Evolutionary conservation across 2,329 filamentous ascomycete genomes (phyloP).

Genomic region (Cercospora zeae-maydis): DNA sequence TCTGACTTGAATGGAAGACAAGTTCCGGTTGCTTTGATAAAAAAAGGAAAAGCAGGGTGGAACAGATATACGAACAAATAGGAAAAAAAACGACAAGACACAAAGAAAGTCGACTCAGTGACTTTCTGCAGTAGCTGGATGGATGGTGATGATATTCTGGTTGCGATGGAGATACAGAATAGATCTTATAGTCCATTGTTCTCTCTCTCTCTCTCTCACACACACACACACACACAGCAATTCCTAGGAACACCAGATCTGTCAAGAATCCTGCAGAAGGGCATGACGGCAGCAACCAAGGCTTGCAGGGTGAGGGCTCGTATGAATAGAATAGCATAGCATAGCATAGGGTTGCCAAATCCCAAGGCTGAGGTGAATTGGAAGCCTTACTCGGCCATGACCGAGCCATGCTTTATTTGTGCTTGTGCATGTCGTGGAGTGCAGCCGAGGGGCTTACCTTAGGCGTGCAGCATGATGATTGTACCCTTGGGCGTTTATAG

Average conservation of each 20-base stretch:
- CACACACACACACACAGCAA: too few relatives aligned
- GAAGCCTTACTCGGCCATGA: not conserved
- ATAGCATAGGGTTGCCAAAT: not conserved
- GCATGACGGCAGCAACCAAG: not conserved
- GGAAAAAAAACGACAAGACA: not conserved
- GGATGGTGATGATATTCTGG: not conserved
- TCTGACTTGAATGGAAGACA: not conserved
- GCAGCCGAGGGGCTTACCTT: not conserved
- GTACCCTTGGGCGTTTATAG: constrained; percentile 4
- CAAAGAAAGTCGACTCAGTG: not conserved
- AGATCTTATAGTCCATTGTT: constrained; percentile 6
- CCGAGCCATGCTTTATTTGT: not conserved
- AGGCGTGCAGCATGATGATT: constrained; percentile 1
- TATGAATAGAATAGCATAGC: constrained; percentile 2
- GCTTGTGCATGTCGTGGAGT: not conserved
- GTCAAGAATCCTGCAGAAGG: not conserved
- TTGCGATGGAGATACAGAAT: not conserved
- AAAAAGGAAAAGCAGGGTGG: not conserved
- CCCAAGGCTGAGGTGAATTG: not conserved
- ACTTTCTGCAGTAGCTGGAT: constrained; percentile 8
- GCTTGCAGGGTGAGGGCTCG: not conserved
- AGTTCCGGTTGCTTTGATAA: not conserved
- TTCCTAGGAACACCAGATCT: not conserved
- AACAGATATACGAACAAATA: constrained; percentile 7
- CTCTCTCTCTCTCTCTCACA: too few relatives aligned